phyloP scores from a whole-genome alignment of 495 filamentous ascomycete genomes.

The Podospora bellae-mahoneyi region DNA sequence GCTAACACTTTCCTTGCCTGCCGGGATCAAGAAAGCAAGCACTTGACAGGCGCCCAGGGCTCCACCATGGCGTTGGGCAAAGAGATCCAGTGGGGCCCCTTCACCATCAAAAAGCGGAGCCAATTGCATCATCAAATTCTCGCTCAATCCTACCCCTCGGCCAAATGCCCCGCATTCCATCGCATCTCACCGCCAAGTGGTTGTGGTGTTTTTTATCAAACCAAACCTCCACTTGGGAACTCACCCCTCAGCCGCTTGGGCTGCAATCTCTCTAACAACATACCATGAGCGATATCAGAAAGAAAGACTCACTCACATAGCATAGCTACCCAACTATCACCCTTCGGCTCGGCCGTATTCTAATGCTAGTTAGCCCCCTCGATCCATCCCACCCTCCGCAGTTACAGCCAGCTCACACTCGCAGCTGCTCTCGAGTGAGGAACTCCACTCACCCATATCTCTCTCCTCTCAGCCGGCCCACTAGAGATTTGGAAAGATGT shows the following conservation, averaged over 20 bases:
- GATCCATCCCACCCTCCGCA: not conserved
- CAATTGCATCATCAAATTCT: conserved; percentile 6
- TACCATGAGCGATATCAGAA: not conserved
- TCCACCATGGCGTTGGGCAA: not conserved
- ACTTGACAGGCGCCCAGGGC: not conserved
- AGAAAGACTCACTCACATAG: not conserved
- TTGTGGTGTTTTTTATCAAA: not conserved
- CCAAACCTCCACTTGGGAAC: not conserved
- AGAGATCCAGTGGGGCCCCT: not conserved
- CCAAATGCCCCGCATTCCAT: not conserved
- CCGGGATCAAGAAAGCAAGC: not conserved
- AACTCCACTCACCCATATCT: not conserved
- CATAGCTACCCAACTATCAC: not conserved
- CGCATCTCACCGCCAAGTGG: too few relatives aligned
- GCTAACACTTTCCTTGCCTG: not conserved
- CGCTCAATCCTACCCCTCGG: conserved; percentile 5
- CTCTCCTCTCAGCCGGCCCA: not conserved
- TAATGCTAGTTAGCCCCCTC: not conserved
- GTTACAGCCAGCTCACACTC: not conserved
- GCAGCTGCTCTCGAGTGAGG: not conserved
- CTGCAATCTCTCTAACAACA: not conserved
- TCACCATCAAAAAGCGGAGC: not conserved
- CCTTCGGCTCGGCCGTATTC: not conserved
- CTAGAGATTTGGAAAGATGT: not conserved
- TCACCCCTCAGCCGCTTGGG: not conserved